Evolutionary conservation across 805 yeast species (phyloP).

Genomic region (Suhomyces pyralidae): DNA sequence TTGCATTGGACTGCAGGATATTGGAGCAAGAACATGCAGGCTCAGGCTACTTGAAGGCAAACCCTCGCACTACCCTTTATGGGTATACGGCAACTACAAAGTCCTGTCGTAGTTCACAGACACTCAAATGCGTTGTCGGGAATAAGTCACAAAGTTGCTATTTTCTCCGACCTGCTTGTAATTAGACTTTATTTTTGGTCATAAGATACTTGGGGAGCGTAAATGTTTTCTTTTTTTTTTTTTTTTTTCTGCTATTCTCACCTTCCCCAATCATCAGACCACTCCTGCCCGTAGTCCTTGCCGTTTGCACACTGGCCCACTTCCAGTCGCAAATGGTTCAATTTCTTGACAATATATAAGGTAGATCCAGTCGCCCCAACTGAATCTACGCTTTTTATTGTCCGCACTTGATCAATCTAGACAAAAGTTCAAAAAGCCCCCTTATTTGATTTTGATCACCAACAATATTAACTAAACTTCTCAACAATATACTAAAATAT

Average conservation of each 20-base stretch:
- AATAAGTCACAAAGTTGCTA: not conserved
- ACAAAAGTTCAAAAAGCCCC: not conserved
- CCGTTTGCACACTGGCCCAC: not conserved
- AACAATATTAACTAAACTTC: not conserved
- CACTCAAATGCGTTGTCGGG: not conserved
- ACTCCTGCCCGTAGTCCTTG: not conserved
- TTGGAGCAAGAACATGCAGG: not conserved
- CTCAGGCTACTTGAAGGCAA: not conserved
- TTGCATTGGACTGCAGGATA: not conserved
- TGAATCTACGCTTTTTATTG: not conserved
- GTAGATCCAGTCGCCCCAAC: not conserved
- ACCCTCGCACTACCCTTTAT: not conserved
- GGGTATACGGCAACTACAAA: not conserved
- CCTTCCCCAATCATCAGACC: not conserved
- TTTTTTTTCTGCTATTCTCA: not conserved
- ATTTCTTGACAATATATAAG: not conserved
- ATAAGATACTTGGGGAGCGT: not conserved
- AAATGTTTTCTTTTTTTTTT: not conserved
- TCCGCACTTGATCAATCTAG: not conserved
- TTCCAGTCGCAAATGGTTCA: not conserved
- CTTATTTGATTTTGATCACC: not conserved
- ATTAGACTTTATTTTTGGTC: not conserved
- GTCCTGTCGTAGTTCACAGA: not conserved
- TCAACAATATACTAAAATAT: not conserved
- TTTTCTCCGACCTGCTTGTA: not conserved